Base-by-base conservation (phyloP, 305 asterid species). In the Fraxinus xanthoxyloides region DNA sequence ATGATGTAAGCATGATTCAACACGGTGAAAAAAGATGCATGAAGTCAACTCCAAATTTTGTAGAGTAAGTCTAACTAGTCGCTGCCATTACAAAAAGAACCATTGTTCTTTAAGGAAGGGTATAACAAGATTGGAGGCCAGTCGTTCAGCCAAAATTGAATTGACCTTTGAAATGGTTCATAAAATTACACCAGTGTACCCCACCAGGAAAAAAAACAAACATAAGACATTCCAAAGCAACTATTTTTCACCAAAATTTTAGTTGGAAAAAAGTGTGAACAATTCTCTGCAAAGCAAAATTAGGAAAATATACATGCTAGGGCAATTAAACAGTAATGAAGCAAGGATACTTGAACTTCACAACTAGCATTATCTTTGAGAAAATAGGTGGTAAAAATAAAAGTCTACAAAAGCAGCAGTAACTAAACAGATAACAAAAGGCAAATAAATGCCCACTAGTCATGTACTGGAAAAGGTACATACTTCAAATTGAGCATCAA, bases 401-500 rank as follows among this genome's bases (percentile, higher is more conserved):
- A 85, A 79, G 65, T 34, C 75, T 30, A 36, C 34, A 38, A 61
- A 82, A 87, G 12, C 28, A 23, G 54, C 15, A 75, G 24, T 38
- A 46, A 70, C 30, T 19, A 72, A 72, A 38, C 34, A 81, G 51
- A 31, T 51, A 38, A 77, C 12, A 67, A 51, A 30, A 81, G 77
- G 21, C 48, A 81, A 76, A 78, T 35, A 69, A 48, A 35, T 75
- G 76, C 36, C 85, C 77, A 23, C 79, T 74, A 54, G 36, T 13
- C 23, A 69, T 24, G 77, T 63, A 75, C 69, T 77, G 59, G 72
- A 72, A 72, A 76, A 78, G 81, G 76, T 83, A 85, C 91, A 85
- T 90, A 95, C 98, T 75, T 94, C 87, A 77, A 94, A 94, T 82
- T 93, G 98, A 80, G 99, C 97, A 89, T 95, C 94, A 79, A 95